A percentile compares a stretch with the other conserved stretches of the same genome.
Conservation (phyloP, 345 rosid species). For the Eucalyptus sideroxylon region DNA sequence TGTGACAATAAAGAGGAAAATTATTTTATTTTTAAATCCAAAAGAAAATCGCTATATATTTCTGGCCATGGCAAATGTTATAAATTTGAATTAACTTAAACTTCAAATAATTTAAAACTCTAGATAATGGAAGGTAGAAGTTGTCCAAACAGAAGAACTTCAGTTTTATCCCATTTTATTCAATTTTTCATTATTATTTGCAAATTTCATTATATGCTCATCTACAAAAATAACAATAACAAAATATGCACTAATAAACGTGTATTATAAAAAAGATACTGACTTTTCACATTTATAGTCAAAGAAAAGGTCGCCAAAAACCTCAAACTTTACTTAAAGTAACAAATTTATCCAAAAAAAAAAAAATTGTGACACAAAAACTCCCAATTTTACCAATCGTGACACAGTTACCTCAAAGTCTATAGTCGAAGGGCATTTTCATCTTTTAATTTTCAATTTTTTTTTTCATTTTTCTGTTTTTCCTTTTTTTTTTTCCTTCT, state of each 20-base stretch:
- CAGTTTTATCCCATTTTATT: not conserved
- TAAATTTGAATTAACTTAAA: not conserved
- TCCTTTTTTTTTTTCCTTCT: too few relatives aligned
- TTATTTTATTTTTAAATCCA: not conserved
- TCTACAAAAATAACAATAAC: not conserved
- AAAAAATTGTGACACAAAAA: too few relatives aligned
- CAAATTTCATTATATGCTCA: not conserved
- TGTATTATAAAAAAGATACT: not conserved
- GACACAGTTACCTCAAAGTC: too few relatives aligned
- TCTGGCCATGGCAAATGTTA: not conserved
- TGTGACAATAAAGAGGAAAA: not conserved
- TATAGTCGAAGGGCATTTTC: too few relatives aligned
- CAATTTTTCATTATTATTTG: not conserved
- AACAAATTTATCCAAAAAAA: too few relatives aligned
- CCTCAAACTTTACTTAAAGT: too few relatives aligned
- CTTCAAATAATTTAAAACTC: not conserved
- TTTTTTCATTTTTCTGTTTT: too few relatives aligned
- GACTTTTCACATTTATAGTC: too few relatives aligned
- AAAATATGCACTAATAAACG: not conserved
- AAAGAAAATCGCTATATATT: not conserved
- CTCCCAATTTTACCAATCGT: accelerated
- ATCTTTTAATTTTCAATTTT: too few relatives aligned
- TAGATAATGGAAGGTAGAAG: not conserved
- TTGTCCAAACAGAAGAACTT: not conserved
- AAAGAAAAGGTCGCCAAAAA: too few relatives aligned